Base-by-base conservation (phyloP, 805 yeast genomes). In the Hanseniaspora lindneri region DNA sequence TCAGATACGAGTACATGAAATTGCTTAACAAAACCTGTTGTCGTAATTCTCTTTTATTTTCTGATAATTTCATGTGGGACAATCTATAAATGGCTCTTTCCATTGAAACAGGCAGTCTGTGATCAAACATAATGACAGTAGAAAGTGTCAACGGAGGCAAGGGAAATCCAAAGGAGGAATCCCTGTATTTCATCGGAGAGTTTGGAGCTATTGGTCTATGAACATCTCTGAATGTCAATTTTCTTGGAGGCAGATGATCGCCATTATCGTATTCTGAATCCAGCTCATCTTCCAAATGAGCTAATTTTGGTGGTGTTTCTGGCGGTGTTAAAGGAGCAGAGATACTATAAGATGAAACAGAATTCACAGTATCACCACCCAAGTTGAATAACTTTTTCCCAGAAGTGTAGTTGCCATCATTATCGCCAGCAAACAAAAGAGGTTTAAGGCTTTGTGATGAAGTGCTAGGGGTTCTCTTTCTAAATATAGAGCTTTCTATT, bases 1-100 rank as follows among this genome's bases (percentile, higher is more conserved):
- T 89, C 69, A 92, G 73, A 64, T 92, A 92, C 0, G 96, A 89
- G 61, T 92, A 92, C 98, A 92, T 92, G 74, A 92, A 92, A 62
- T 92, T 92, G 51, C 96, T 85, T 54, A 92, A 66, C 43, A 92
- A 63, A 1, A 92, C 98, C 62, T 92, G 98, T 62, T 92, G 96
- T 33, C 87, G 73, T 53, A 92, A 67, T 25, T 94, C 92, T 51
- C 97, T 70, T 60, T 86, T 83, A 1, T 97, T 89, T 63, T 92
- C 94, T 23, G 97, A 95, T 54, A 92, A 71, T 63, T 92, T 92
- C 61, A 92, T 68, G 64, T 92, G 98, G 47, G 95, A 83, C 49
- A 92, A 70, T 50, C 98, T 70, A 64, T 92, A 92, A 44, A 92
- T 83, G 0, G 98, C 98, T 35, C 98, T 73, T 64, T 92, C 98